Evolutionary conservation across 352 stramenopile species (phyloP).

Genomic region (Phytopythium oedochilum): DNA sequence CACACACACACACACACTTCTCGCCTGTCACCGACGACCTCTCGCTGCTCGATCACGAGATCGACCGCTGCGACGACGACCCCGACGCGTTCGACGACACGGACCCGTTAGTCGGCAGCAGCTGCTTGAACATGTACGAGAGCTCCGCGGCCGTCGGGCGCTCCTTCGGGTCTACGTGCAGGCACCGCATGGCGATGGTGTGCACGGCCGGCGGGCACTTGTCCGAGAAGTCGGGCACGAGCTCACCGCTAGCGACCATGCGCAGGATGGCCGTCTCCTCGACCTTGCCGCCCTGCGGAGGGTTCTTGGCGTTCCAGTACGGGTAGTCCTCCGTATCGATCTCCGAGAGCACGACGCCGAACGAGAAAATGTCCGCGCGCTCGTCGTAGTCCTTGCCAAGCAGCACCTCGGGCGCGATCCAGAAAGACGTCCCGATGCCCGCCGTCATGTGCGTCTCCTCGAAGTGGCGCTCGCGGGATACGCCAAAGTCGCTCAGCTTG

Average conservation of each 20-base stretch:
- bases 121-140: slow-evolving; percentile 54
- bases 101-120: slow-evolving; percentile 5
- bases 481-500: slow-evolving; percentile 78
- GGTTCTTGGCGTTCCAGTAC: slow-evolving; percentile 59
- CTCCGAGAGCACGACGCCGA: slow-evolving; percentile 45
- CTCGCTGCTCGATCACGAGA: background rate
- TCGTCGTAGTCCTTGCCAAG: slow-evolving; percentile 53
- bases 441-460: slow-evolving; percentile 69
- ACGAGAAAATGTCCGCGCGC: slow-evolving; percentile 49
- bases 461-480: slow-evolving; percentile 49
- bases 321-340: slow-evolving; percentile 59
- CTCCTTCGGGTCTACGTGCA: slow-evolving; percentile 47
- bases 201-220: slow-evolving; percentile 38
- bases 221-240: slow-evolving; percentile 51
- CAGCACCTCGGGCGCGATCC: slow-evolving; percentile 66
- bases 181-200: slow-evolving; percentile 41
- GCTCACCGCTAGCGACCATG: slow-evolving; percentile 51
- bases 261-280: slow-evolving; percentile 55
- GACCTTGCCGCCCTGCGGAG: slow-evolving; percentile 31
- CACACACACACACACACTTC: too few species aligned
- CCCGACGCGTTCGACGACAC: background rate
- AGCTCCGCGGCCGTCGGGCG: slow-evolving; percentile 55
- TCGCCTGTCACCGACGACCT: too few species aligned
- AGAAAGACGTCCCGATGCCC: slow-evolving; percentile 65
- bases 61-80: background rate